These are phyloP conservation scores for Penicillium sp. DNA, from an alignment of 2,329 filamentous ascomycete species.

Conservation along the genomic window DNA sequence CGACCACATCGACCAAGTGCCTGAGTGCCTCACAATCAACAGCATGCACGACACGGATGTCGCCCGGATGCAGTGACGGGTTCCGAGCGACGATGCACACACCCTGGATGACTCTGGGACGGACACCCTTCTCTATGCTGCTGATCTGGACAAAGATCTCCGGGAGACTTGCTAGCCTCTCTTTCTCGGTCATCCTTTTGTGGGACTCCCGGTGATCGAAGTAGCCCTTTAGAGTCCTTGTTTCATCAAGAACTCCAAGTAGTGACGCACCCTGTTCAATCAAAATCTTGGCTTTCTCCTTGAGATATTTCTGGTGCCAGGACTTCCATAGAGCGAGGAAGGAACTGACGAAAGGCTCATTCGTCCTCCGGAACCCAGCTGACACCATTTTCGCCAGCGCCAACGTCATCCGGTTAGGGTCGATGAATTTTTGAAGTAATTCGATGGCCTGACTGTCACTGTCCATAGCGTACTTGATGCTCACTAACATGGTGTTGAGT, in stretches of 20 bases:
- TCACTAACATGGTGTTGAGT: conserved; percentile 69
- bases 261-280: conserved; percentile 85
- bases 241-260: conserved; percentile 88
- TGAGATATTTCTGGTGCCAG: conserved; percentile 87
- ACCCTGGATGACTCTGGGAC: conserved; percentile 72
- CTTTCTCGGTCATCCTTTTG: conserved; percentile 40
- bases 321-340: conserved; percentile 83
- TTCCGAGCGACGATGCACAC: conserved; percentile 87
- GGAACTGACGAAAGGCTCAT: conserved; percentile 83
- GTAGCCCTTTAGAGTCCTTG: conserved; percentile 74
- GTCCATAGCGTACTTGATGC: conserved; percentile 73
- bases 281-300: conserved; percentile 87
- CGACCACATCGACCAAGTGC: conserved; percentile 83
- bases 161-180: conserved; percentile 65
- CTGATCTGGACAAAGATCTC: conserved; percentile 90
- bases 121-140: conserved; percentile 57
- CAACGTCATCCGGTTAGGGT: conserved; percentile 82
- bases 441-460: conserved; percentile 68
- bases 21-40: conserved; percentile 74
- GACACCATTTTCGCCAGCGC: conserved; percentile 75
- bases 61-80: conserved; percentile 90
- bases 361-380: conserved; percentile 75
- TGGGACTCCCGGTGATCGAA: conserved; percentile 54
- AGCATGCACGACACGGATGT: conserved; percentile 85
- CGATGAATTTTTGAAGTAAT: conserved; percentile 76